phyloP scores from a whole-genome alignment of 106 monocot species.

The Ottelia alismoides region DNA sequence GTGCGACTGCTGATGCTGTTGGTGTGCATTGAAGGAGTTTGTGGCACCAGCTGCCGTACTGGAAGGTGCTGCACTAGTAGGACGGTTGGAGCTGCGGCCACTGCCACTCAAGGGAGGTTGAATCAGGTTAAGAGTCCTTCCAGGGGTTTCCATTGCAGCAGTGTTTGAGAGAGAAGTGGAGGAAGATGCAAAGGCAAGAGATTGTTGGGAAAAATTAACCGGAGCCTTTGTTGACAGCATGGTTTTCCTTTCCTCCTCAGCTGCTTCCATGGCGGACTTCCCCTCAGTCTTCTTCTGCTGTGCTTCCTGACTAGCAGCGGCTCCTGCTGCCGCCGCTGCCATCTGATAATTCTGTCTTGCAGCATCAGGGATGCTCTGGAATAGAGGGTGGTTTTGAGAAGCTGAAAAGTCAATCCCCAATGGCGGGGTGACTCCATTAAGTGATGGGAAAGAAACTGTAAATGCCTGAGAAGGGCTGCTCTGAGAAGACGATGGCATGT shows the following conservation, averaged over 20 bases:
- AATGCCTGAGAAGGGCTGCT: conserved; percentile 49
- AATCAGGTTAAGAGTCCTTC: conserved; percentile 39
- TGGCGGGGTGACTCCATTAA: conserved; percentile 10
- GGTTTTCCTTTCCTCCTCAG: conserved; percentile 33
- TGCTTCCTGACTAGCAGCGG: conserved; percentile 3
- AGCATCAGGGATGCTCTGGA: conserved; percentile 45
- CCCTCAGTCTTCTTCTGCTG: conserved; percentile 38
- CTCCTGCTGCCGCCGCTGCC: conserved; percentile 7
- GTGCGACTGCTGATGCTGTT: conserved; percentile 39
- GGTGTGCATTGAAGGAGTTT: conserved; percentile 2
- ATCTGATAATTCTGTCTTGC: conserved; percentile 52
- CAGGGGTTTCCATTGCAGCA: conserved; percentile 21
- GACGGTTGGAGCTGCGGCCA: conserved; percentile 11
- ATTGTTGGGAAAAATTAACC: conserved; percentile 25
- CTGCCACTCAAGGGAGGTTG: conserved; percentile 9
- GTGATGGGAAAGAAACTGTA: conserved; percentile 61
- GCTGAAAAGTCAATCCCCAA: conserved; percentile 65
- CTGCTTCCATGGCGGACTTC: conserved; percentile 2
- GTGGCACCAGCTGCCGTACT: conserved; percentile 8
- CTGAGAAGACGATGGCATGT: conserved; percentile 5
- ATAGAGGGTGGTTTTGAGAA: conserved; percentile 43
- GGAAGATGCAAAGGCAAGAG: conserved; percentile 28
- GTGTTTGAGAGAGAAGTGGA: neutral
- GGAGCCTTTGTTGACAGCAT: conserved; percentile 10
- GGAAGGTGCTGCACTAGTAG: conserved; percentile 9